These are phyloP conservation scores for Nigrospora sphaerica DNA, from an alignment of 2,329 filamentous ascomycete genomes.

Conservation along the genomic window DNA sequence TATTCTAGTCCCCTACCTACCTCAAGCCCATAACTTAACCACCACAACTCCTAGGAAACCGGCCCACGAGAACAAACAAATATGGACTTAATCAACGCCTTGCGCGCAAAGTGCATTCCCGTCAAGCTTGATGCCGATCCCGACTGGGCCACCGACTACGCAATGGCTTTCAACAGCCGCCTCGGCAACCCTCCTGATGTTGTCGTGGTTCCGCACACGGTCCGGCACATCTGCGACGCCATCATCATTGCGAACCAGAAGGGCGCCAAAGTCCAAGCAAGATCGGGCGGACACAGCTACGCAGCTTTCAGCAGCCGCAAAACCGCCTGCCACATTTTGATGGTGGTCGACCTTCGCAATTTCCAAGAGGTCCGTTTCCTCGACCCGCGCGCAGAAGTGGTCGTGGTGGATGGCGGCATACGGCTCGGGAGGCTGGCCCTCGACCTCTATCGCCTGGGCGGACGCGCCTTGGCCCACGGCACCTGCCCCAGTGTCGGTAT, in stretches of 20 bases:
- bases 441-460: constrained; percentile 24
- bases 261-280: constrained; percentile 38
- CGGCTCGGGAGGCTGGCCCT: constrained; percentile 35
- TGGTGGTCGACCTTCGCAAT: constrained; percentile 26
- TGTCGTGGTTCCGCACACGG: constrained; percentile 15
- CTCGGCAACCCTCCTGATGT: no score
- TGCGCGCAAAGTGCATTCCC: no score
- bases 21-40: no score
- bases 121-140: no score
- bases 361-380: constrained; percentile 13
- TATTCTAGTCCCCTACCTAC: no score
- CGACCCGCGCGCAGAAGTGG: constrained; percentile 10
- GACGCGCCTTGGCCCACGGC: constrained; percentile 33
- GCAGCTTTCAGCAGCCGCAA: constrained; percentile 33
- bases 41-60: no score
- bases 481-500: constrained; percentile 37
- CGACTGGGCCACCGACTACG: no score
- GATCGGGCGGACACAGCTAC: constrained; percentile 42
- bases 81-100: no score
- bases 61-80: no score
- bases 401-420: constrained; percentile 30
- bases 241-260: constrained; percentile 29
- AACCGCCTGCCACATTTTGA: constrained; percentile 19
- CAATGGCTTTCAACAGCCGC: no score
- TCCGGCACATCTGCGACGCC: constrained; percentile 27